A percentile compares a stretch with the other conserved stretches of the same genome.
phyloP scores from a whole-genome alignment of 805 yeast genomes.

The Naumovozyma castellii region DNA sequence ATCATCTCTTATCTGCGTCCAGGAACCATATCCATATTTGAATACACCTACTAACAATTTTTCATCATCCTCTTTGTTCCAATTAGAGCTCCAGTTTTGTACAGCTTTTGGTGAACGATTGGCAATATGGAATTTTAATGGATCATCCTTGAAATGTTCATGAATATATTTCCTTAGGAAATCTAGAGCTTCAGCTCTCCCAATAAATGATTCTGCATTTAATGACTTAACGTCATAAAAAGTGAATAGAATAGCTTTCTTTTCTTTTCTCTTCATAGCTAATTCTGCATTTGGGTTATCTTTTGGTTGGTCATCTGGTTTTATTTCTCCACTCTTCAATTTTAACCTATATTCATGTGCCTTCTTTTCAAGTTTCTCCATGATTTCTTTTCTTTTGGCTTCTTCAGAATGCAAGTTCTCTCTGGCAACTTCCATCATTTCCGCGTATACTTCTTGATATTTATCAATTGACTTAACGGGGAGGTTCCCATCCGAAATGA shows the following conservation, averaged over 20 bases:
- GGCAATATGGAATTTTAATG: slow-evolving; percentile 50
- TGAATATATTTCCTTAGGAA: slow-evolving; percentile 46
- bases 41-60: slow-evolving; percentile 77
- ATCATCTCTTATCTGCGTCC: slow-evolving; percentile 92
- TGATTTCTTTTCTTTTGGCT: slow-evolving; percentile 42
- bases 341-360: slow-evolving; percentile 47
- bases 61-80: slow-evolving; percentile 79
- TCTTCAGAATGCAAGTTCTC: slow-evolving; percentile 59
- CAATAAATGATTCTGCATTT: slow-evolving; percentile 79
- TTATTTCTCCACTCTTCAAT: slow-evolving; percentile 30
- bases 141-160: slow-evolving; percentile 44
- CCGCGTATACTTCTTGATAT: slow-evolving; percentile 67
- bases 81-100: slow-evolving; percentile 81
- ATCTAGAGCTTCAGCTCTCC: slow-evolving; percentile 79
- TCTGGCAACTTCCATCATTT: slow-evolving; percentile 53
- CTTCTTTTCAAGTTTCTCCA: slow-evolving; percentile 50
- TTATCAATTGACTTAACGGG: slow-evolving; percentile 76
- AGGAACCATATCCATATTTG: slow-evolving; percentile 92
- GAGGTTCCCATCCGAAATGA: slow-evolving; percentile 82
- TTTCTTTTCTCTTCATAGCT: slow-evolving; percentile 66
- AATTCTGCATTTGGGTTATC: slow-evolving; percentile 43
- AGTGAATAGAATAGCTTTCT: slow-evolving; percentile 82
- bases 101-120: slow-evolving; percentile 61
- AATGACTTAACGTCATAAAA: slow-evolving; percentile 78
- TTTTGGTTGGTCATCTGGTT: slow-evolving; percentile 26